Base-by-base conservation (phyloP, 495 filamentous ascomycete species). In the Neurospora discreta region DNA sequence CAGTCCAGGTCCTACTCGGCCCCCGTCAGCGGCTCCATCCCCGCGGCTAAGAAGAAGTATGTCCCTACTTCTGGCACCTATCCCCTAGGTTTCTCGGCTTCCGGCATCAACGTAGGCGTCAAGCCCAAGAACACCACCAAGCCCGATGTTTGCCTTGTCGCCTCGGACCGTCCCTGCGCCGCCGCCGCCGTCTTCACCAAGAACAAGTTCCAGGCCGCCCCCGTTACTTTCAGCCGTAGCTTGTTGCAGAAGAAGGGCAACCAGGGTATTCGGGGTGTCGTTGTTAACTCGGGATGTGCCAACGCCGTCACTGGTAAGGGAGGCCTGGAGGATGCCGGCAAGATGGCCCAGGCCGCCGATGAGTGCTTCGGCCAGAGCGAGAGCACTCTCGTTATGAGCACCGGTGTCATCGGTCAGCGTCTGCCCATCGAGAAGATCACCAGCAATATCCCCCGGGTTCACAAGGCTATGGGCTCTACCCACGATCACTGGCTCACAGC, bases 151-250 rank as follows among this genome's bases (percentile, higher is more conserved):
- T 93, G 94, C 23, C 85, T 99, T 69, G 87, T 99, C 72, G 88
- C 90, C 26, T 98, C 96, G 10, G 91, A 97, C 72, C 86, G 86
- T 65, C 96, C 94, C 39, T 97, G 94, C 81, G 88, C 92, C n/a
- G 95, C 91, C 6, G 93, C 94, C 2, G 95, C 94, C 4, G 95
- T 98, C 13, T 96, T 98, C 84, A 99, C 95, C 60, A 94, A 93
- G 81, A 99, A 98, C 84, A 95, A 94, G 81, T 99, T 98, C 83
- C 94, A 97, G 79, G 95, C 95, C 26, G 95, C 95, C 36, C 95
- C 95, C 18, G 93, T 99, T 46, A 92, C 92, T 60, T 90, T 96
- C 69, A 93, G 91, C 78, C 86, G 89, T 72, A 83, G 90, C 69
- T 90, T 91, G 71, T 82, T 98, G 68, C 80, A 88, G 74, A 83